phyloP scores from a whole-genome alignment of 169 alveolate species.

The Eimeria acervulina region DNA sequence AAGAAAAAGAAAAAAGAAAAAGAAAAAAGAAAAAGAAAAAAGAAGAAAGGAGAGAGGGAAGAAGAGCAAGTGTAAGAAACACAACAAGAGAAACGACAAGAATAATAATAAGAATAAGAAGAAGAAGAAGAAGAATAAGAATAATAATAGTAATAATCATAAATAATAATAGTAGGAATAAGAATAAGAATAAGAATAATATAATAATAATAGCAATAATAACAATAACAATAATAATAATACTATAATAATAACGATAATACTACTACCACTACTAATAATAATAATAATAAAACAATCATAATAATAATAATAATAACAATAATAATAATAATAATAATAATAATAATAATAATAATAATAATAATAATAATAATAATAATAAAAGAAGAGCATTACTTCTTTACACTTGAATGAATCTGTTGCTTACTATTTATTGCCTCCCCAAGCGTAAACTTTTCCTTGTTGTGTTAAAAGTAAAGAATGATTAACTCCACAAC shows the following conservation, averaged over 20 bases:
- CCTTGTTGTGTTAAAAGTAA: constrained; percentile 91
- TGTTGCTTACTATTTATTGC: constrained; percentile 87
- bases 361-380: too few species aligned
- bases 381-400: too few species aligned
- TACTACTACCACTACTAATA: too few species aligned
- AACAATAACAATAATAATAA: too few species aligned
- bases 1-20: neutral
- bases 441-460: constrained; percentile 92
- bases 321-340: too few species aligned
- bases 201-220: too few species aligned
- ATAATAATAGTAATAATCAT: neutral
- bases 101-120: neutral
- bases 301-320: too few species aligned
- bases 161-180: too few species aligned
- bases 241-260: too few species aligned
- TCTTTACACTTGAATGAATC: too few species aligned
- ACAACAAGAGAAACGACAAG: neutral
- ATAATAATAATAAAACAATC: too few species aligned
- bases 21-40: neutral
- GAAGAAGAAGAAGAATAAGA: neutral
- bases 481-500: constrained; percentile 79
- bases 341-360: too few species aligned
- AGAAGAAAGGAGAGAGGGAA: neutral
- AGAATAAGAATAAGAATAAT: neutral
- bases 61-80: neutral